These are phyloP conservation scores for Gossypioides kirkii DNA, from an alignment of 345 rosid genomes.

Conservation along the genomic window DNA sequence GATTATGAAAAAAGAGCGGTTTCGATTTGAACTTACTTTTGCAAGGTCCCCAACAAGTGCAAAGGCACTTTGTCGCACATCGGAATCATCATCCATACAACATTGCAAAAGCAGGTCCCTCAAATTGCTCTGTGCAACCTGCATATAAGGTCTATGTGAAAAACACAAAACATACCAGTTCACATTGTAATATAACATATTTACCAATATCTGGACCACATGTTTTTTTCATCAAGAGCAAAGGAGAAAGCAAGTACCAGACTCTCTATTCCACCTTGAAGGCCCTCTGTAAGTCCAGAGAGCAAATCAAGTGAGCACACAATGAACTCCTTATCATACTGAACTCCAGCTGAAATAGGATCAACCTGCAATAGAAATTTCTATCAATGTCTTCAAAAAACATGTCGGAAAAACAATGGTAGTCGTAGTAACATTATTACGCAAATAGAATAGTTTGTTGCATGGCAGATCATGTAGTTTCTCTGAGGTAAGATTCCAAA, in stretches of 20 bases:
- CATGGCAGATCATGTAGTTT: conserved; percentile 13
- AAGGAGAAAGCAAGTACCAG: conserved; percentile 51
- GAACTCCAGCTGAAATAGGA: conserved; percentile 71
- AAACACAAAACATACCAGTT: not conserved
- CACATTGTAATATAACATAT: not conserved
- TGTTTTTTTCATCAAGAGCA: conserved; percentile 1
- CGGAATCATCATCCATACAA: conserved; percentile 64
- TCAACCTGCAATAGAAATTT: conserved; percentile 52
- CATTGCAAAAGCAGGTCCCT: conserved; percentile 84
- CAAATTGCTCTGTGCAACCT: conserved; percentile 80
- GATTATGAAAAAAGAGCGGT: not conserved
- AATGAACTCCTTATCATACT: conserved; percentile 80
- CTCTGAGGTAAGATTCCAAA: not conserved
- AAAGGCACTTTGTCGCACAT: conserved; percentile 73
- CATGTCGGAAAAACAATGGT: not conserved
- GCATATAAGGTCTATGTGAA: conserved; percentile 11
- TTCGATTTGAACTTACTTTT: conserved; percentile 40
- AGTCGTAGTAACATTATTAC: not conserved
- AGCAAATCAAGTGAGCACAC: conserved; percentile 95
- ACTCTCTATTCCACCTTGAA: conserved; percentile 85
- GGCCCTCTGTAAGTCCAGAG: conserved; percentile 95
- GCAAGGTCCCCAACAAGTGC: conserved; percentile 76
- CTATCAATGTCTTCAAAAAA: conserved; percentile 4
- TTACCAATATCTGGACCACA: not conserved
- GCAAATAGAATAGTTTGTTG: not conserved